These are phyloP conservation scores for Lachancea sp. DNA, from an alignment of 805 yeast species.

Conservation along the genomic window DNA sequence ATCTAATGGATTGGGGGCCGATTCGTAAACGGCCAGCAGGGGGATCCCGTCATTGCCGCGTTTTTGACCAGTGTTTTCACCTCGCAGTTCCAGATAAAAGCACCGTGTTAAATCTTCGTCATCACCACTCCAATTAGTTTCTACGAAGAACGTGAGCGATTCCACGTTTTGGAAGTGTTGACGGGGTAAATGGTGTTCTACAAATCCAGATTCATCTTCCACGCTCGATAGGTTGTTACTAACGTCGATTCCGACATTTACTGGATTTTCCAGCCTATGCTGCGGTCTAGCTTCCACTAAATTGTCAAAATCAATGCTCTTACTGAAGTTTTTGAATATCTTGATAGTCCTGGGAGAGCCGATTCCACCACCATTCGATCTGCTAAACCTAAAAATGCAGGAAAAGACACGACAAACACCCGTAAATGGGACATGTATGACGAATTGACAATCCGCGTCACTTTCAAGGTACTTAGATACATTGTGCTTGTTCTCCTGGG, in stretches of 20 bases:
- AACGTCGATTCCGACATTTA: constrained; percentile 37
- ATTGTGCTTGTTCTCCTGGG: constrained; percentile 43
- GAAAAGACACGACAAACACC: constrained; percentile 71
- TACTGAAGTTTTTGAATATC: constrained; percentile 60
- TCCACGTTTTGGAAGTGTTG: constrained; percentile 64
- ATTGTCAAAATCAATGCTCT: constrained; percentile 65
- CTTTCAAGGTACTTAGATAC: constrained; percentile 45
- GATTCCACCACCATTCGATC: constrained; percentile 35
- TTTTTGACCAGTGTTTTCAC: constrained; percentile 42
- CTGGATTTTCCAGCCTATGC: constrained; percentile 57
- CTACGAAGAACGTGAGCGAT: constrained; percentile 60
- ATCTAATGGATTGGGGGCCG: constrained; percentile 89
- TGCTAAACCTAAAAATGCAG: constrained; percentile 56
- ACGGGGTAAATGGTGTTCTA: constrained; percentile 78
- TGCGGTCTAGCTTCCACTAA: constrained; percentile 45
- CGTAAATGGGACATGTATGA: constrained; percentile 73
- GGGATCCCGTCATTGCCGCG: constrained; percentile 37
- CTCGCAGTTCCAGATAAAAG: constrained; percentile 73
- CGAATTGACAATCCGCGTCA: constrained; percentile 78
- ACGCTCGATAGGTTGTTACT: constrained; percentile 29
- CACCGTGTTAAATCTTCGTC: constrained; percentile 53
- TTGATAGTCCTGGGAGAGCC: constrained; percentile 66
- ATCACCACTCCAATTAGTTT: constrained; percentile 57
- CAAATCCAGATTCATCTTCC: constrained; percentile 48
- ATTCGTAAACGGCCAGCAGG: constrained; percentile 71